Conservation (phyloP, 2,329 filamentous ascomycete genomes). For the Aureobasidium sp. region DNA sequence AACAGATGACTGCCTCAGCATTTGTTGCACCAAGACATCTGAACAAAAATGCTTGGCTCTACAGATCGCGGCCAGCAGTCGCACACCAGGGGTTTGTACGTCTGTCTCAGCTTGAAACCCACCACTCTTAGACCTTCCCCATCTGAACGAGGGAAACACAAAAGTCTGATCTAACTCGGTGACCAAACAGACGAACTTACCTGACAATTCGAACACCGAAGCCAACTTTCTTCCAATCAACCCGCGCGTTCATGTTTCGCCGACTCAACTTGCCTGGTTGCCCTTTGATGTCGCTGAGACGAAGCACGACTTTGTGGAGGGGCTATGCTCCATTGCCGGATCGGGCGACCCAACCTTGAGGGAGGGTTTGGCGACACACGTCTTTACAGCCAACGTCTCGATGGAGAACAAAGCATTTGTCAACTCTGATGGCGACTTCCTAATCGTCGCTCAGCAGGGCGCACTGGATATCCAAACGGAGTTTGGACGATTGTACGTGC, state of each 20-base stretch:
- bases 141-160: neutral
- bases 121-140: slow-evolving; percentile 7
- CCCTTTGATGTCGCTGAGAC: slow-evolving; percentile 34
- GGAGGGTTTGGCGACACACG: slow-evolving; percentile 44
- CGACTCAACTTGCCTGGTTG: slow-evolving; percentile 45
- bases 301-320: slow-evolving; percentile 41
- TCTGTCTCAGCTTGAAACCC: slow-evolving; percentile 9
- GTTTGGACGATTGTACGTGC: slow-evolving; percentile 34
- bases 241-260: slow-evolving; percentile 40
- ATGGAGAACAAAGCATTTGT: slow-evolving; percentile 43
- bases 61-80: slow-evolving; percentile 37
- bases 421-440: slow-evolving; percentile 37
- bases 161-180: neutral
- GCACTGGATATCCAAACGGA: slow-evolving; percentile 34
- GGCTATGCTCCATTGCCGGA: slow-evolving; percentile 45
- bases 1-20: slow-evolving; percentile 40
- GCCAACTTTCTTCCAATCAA: slow-evolving; percentile 43
- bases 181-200: slow-evolving; percentile 14
- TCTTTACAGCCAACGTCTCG: slow-evolving; percentile 41
- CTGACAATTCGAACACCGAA: slow-evolving; percentile 28
- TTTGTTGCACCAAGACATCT: slow-evolving; percentile 38
- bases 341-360: slow-evolving; percentile 44
- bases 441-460: slow-evolving; percentile 33
- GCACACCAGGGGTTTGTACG: slow-evolving; percentile 32
- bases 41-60: slow-evolving; percentile 41